Conservation (phyloP, 768 basidiomycete species). For the Leccinum pellstonianum region DNA sequence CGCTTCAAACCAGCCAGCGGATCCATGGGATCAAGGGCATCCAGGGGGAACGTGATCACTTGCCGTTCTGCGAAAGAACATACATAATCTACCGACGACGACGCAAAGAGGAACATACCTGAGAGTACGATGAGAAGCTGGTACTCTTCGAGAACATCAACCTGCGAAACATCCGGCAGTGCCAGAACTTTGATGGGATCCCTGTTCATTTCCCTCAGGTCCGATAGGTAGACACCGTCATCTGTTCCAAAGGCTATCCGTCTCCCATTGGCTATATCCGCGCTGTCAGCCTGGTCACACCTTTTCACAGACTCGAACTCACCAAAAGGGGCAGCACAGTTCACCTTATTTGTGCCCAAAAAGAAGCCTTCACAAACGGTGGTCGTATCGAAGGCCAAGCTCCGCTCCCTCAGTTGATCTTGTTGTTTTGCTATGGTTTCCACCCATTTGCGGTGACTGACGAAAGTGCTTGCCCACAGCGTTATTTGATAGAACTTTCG, state of each 20-base stretch:
- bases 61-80: slow-evolving; percentile 68
- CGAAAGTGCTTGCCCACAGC: slow-evolving; percentile 84
- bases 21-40: slow-evolving; percentile 87
- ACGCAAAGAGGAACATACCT: slow-evolving; percentile 46
- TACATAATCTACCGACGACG: neutral
- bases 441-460: slow-evolving; percentile 90
- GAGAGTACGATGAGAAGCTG: slow-evolving; percentile 97
- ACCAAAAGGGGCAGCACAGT: slow-evolving; percentile 88
- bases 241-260: slow-evolving; percentile 96
- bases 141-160: slow-evolving; percentile 95
- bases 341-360: slow-evolving; percentile 78
- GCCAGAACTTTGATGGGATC: slow-evolving; percentile 91
- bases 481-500: slow-evolving; percentile 90
- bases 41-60: slow-evolving; percentile 94
- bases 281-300: slow-evolving; percentile 4
- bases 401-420: slow-evolving; percentile 77
- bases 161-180: slow-evolving; percentile 86
- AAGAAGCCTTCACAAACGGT: slow-evolving; percentile 90
- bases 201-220: slow-evolving; percentile 69
- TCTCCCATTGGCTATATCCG: slow-evolving; percentile 65
- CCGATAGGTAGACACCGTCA: slow-evolving; percentile 94
- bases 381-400: slow-evolving; percentile 81
- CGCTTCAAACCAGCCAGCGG: slow-evolving; percentile 89
- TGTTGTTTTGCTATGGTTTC: slow-evolving; percentile 91
- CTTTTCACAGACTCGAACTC: slow-evolving; percentile 37